A percentile compares a stretch with the other conserved stretches of the same genome.
Evolutionary conservation across 257 asterid species (phyloP).

Genomic region (Mentha longifolia): DNA sequence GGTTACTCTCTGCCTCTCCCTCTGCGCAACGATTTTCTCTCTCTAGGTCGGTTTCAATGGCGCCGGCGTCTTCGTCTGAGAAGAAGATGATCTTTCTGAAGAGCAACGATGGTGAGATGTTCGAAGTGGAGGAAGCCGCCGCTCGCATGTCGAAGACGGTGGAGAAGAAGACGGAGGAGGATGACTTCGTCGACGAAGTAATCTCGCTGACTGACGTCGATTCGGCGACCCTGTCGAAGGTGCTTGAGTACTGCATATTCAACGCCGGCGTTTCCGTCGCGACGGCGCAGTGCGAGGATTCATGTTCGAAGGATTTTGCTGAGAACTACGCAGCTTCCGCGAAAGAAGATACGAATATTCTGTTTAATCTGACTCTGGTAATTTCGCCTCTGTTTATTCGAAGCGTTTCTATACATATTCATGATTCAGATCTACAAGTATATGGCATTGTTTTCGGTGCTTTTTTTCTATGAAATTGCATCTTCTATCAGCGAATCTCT

Average conservation of each 20-base stretch:
- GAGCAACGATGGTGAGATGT: background rate
- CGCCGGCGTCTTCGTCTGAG: background rate
- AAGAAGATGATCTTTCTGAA: background rate
- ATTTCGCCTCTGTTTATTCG: background rate
- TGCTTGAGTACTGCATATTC: slow-evolving; percentile 47
- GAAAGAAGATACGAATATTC: slow-evolving; percentile 27
- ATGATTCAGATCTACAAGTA: background rate
- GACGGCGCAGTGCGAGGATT: slow-evolving; percentile 23
- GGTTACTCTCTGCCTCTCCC: too few species aligned
- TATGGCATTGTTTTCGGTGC: too few species aligned
- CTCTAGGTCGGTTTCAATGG: background rate
- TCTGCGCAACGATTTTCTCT: background rate
- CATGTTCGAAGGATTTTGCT: too few species aligned
- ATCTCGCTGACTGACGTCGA: slow-evolving; percentile 42
- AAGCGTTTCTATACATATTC: background rate
- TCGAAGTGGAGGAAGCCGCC: background rate
- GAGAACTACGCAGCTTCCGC: background rate
- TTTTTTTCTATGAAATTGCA: too few species aligned
- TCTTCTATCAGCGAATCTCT: too few species aligned
- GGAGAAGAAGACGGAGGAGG: background rate
- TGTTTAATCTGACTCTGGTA: too few species aligned
- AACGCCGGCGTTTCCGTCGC: slow-evolving; percentile 31
- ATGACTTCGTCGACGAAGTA: background rate
- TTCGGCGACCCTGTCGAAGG: slow-evolving; percentile 42
- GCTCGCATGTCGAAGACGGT: background rate